Evolutionary conservation across 2,329 filamentous ascomycete species (phyloP).

Genomic region (Diplodia intermedia): DNA sequence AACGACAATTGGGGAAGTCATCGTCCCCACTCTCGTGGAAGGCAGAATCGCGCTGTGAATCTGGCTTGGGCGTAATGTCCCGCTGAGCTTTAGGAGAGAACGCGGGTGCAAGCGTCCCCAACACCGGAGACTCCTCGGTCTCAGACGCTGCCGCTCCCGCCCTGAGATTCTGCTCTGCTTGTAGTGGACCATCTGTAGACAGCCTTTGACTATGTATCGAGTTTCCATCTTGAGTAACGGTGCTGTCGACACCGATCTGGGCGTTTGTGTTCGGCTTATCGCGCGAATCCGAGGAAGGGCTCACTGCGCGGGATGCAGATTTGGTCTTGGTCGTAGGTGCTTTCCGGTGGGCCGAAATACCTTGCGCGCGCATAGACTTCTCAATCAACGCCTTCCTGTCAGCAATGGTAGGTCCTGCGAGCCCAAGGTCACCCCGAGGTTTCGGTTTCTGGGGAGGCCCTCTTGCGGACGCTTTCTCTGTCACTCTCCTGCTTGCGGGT

Average conservation of each 20-base stretch:
- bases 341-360: constrained; percentile 15
- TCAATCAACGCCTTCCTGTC: constrained; percentile 30
- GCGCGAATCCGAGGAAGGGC: constrained; percentile 18
- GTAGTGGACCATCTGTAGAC: constrained; percentile 37
- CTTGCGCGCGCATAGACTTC: constrained; percentile 27
- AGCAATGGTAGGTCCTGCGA: constrained; percentile 27
- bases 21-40: neutral
- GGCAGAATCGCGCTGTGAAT: constrained; percentile 12
- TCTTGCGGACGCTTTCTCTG: constrained; percentile 7
- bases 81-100: constrained; percentile 7
- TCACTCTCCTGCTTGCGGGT: constrained; percentile 6
- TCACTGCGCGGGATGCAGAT: constrained; percentile 18
- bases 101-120: constrained; percentile 55
- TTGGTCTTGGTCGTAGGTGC: constrained; percentile 6
- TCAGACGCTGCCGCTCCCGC: constrained; percentile 54
- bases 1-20: neutral
- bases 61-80: constrained; percentile 12
- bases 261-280: neutral
- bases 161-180: constrained; percentile 41
- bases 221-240: neutral
- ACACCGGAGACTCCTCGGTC: constrained; percentile 66
- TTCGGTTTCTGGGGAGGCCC: constrained; percentile 21
- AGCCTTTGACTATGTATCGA: constrained; percentile 4
- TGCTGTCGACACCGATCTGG: neutral
- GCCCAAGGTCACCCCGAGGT: constrained; percentile 17